Conservation (phyloP, 192 early-diverging fungal species). For the Coemansia sp. region DNA sequence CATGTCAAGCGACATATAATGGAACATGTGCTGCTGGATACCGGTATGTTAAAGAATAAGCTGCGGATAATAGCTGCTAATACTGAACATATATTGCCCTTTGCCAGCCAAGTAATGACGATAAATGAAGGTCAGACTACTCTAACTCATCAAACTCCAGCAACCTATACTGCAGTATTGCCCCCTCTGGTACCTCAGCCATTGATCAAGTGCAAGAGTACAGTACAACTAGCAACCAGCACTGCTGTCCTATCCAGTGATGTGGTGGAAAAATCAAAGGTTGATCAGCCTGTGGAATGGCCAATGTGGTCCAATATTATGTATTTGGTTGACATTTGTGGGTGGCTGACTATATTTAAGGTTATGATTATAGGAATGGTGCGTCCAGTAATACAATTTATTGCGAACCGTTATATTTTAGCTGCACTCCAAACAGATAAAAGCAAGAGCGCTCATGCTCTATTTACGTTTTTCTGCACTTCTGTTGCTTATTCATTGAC, state of each 20-base stretch:
- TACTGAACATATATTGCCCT: not conserved
- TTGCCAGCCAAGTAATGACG: not conserved
- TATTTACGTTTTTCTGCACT: not conserved
- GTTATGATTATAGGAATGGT: not conserved
- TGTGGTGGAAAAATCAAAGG: not conserved
- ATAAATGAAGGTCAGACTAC: not conserved
- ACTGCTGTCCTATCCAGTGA: not conserved
- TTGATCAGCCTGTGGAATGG: not conserved
- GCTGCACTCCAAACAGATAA: not conserved
- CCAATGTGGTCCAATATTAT: not conserved
- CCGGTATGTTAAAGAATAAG: not conserved
- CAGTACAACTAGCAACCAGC: not conserved
- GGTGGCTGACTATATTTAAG: not conserved
- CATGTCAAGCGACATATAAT: constrained; percentile 22
- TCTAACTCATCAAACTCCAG: not conserved
- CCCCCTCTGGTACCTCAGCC: not conserved
- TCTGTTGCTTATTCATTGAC: not conserved
- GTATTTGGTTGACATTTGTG: not conserved
- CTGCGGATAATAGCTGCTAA: not conserved
- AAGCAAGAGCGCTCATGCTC: not conserved
- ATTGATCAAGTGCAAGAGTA: not conserved
- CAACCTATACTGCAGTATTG: not conserved
- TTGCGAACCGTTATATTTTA: not conserved
- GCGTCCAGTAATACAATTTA: not conserved
- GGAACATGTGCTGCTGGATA: constrained; percentile 19